Evolutionary conservation across 768 basidiomycete species (phyloP), one percentile per base, ranked within the genome.

Genomic region (Grammothele lineata): DNA sequence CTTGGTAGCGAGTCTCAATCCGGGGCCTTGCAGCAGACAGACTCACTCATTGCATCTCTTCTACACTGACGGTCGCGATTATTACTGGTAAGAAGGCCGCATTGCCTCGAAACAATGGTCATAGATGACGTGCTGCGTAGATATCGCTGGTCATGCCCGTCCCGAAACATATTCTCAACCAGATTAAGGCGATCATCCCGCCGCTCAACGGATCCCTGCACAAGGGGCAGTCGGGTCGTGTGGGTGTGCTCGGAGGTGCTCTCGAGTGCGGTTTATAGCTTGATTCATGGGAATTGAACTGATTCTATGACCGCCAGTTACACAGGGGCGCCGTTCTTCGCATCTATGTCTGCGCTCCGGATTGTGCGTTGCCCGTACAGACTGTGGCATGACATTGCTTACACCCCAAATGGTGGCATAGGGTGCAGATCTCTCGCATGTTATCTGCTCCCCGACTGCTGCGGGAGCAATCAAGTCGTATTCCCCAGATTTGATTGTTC

Each of bases 171-270:
- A 67, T 91, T 50, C 61, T 87, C 26, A 77, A 83, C 17, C 83
- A 91, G 61, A 75, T 94, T 47, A 85, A 83, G 61, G 75, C 79
- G 53, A 73, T 98, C 47, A 90, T 98, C 43, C 95, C 95, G 0
- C 95, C 95, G 35, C 76, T 98, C 23, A 83, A 92, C 57, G 83
- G 85, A 6, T 80, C 83, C 36, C 69, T 97, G 23, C 92, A 94
- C 73, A 99, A 99, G 63, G 95, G 95, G 23, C 94, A 97, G 69
- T 92, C 90, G 82, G 92, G 95, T 30, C 79, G 95, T 34, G 86
- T 98, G 17, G 95, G 91, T 45, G 89, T 99, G 10, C 74, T 99
- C 14, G 95, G 95, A 50, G 95, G 95, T 24, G 92, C 92, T 30
- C 71, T 86, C 54, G 95, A 97, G 94, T 96, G 57, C 26, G 18